Evolutionary conservation across 1,284 basidiomycete genomes (phyloP).

Genomic region (Heterobasidion parviporum): DNA sequence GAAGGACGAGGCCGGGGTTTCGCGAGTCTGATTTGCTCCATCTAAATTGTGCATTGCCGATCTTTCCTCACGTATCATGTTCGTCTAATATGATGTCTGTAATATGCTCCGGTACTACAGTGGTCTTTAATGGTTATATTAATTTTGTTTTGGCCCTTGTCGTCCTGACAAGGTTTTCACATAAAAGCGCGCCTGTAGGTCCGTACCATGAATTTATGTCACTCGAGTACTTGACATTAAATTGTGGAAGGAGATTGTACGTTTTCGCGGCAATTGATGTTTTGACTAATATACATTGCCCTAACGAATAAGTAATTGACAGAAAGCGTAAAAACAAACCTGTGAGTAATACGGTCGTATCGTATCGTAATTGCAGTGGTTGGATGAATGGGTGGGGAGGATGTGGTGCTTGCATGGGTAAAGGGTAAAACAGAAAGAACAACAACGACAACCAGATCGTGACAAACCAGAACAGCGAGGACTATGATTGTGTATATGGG

Average conservation of each 20-base stretch:
- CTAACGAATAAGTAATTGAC: background rate
- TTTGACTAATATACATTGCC: background rate
- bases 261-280: too few relatives aligned
- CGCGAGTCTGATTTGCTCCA: background rate
- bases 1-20: too few relatives aligned
- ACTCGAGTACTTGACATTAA: background rate
- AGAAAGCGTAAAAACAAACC: background rate
- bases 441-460: background rate
- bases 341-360: background rate
- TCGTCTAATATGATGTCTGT: too few relatives aligned
- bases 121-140: too few relatives aligned
- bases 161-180: too few relatives aligned
- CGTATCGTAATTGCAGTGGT: background rate
- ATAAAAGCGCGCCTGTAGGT: too few relatives aligned
- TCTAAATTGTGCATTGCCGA: background rate
- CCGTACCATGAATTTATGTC: too few relatives aligned
- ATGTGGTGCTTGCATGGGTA: background rate
- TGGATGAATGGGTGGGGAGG: background rate
- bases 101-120: too few relatives aligned
- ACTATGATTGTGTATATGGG: background rate
- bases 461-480: background rate
- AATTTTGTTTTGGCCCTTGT: too few relatives aligned
- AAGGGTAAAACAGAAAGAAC: background rate
- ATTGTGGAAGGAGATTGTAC: background rate
- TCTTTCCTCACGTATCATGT: too few relatives aligned